phyloP scores from a whole-genome alignment of 2,329 filamentous ascomycete species.

The Amauroascus niger region DNA sequence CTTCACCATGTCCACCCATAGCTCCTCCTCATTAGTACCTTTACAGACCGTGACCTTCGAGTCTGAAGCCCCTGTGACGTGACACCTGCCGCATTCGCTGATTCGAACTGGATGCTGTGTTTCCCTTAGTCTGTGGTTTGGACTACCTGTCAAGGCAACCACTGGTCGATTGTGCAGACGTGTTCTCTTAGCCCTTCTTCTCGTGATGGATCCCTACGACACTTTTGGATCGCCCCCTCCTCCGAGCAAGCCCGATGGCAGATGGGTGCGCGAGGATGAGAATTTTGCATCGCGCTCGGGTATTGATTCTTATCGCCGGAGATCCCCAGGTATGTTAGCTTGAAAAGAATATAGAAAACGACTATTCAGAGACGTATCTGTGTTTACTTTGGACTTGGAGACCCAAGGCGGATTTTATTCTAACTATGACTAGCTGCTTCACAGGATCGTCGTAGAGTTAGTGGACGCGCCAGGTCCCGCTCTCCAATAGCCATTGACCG shows the following conservation, averaged over 20 bases:
- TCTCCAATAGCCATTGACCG: slow-evolving; percentile 55
- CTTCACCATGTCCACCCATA: slow-evolving; percentile 32
- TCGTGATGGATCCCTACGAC: slow-evolving; percentile 40
- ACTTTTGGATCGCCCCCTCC: slow-evolving; percentile 35
- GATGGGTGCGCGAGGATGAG: slow-evolving; percentile 36
- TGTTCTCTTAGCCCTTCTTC: not conserved
- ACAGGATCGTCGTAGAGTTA: slow-evolving; percentile 38
- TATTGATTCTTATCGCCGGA: slow-evolving; percentile 37
- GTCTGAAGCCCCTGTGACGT: slow-evolving; percentile 13
- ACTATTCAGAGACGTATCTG: too few species aligned
- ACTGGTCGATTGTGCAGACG: not conserved
- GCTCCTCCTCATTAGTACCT: slow-evolving; percentile 20
- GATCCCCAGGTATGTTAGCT: slow-evolving; percentile 37
- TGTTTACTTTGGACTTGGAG: too few species aligned
- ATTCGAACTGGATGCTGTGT: not conserved
- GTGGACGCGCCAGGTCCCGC: slow-evolving; percentile 45
- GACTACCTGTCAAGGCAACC: not conserved
- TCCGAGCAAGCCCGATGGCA: slow-evolving; percentile 23
- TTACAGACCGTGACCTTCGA: slow-evolving; percentile 1
- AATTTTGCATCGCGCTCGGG: slow-evolving; percentile 26
- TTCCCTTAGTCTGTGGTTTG: not conserved
- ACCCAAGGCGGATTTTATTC: not conserved
- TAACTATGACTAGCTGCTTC: slow-evolving; percentile 21
- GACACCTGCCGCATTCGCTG: slow-evolving; percentile 1
- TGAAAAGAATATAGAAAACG: not conserved